Percentiles rank a stretch among this genome's conserved stretches.
phyloP scores from a whole-genome alignment of 306 rosid genomes.

The Medicago arabica region DNA sequence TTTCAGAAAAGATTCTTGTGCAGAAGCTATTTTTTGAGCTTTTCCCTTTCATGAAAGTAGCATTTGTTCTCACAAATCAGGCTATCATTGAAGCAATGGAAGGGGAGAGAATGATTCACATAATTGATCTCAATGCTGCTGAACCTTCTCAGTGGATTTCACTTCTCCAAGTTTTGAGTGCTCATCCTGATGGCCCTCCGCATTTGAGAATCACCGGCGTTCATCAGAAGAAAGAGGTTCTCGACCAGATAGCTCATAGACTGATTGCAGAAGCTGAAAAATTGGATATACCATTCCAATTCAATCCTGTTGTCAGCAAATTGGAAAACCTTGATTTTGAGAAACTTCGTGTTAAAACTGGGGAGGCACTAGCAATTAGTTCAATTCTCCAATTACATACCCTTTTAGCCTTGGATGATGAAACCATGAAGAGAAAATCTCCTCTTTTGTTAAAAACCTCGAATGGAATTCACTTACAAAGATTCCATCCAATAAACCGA shows the following conservation, averaged over 20 bases:
- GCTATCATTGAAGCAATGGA: constrained; percentile 88
- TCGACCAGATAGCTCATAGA: constrained; percentile 78
- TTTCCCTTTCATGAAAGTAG: constrained; percentile 80
- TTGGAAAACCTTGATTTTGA: constrained; percentile 39
- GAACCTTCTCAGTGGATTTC: constrained; percentile 88
- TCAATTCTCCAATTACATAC: constrained; percentile 42
- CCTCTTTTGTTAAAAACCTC: constrained; percentile 29
- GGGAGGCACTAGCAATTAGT: constrained; percentile 45
- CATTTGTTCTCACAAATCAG: constrained; percentile 75
- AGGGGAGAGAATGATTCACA: constrained; percentile 86
- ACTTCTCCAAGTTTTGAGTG: constrained; percentile 72
- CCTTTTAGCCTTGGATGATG: constrained; percentile 40
- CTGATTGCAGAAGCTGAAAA: constrained; percentile 75
- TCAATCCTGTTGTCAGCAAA: constrained; percentile 51
- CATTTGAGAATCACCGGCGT: constrained; percentile 88
- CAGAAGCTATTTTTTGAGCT: constrained; percentile 73
- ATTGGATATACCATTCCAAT: constrained; percentile 84
- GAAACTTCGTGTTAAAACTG: constrained; percentile 44
- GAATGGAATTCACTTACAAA: constrained; percentile 34
- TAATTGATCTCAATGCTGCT: constrained; percentile 82
- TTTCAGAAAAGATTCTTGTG: constrained; percentile 72
- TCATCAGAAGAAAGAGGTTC: constrained; percentile 72
- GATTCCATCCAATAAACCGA: constrained; percentile 14
- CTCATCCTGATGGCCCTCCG: constrained; percentile 87
- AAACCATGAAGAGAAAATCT: constrained; percentile 27